Percentiles rank a stretch among this genome's conserved stretches.
Evolutionary conservation across 1,284 basidiomycete genomes (phyloP).

Genomic region (Ganoderma resinaceum): DNA sequence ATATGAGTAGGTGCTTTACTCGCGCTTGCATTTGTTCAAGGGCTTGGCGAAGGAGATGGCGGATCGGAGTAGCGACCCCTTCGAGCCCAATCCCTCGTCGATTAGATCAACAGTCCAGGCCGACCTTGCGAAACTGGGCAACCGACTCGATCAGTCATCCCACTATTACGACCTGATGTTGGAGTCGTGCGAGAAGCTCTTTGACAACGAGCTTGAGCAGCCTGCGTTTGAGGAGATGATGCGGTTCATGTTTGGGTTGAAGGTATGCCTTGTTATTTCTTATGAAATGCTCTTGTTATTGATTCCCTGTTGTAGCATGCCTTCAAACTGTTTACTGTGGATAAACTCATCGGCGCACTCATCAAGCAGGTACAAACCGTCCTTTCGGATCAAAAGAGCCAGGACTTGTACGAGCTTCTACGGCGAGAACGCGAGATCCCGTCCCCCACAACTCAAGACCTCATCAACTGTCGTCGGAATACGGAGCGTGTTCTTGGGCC

Average conservation of each 20-base stretch:
- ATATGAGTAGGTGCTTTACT: conserved; percentile 76
- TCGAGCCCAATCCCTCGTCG: conserved; percentile 39
- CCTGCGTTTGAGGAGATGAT: conserved; percentile 90
- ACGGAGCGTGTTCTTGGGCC: conserved; percentile 86
- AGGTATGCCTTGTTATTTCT: conserved; percentile 46
- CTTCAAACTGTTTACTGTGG: conserved; percentile 92
- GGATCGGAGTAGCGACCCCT: conserved; percentile 40
- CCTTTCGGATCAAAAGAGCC: conserved; percentile 82
- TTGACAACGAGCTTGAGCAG: conserved; percentile 93
- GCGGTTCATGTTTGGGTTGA: conserved; percentile 89
- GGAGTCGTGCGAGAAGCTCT: conserved; percentile 88
- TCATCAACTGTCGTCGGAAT: conserved; percentile 84
- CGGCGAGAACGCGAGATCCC: conserved; percentile 77
- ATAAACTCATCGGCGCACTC: conserved; percentile 88
- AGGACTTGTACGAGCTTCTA: conserved; percentile 84
- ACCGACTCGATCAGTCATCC: conserved; percentile 27
- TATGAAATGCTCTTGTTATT: conserved; percentile 4
- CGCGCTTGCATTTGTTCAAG: conserved; percentile 86
- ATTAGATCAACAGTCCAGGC: conserved; percentile 43
- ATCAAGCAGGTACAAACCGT: conserved; percentile 89
- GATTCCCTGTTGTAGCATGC: conserved; percentile 53
- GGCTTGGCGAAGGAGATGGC: conserved; percentile 60
- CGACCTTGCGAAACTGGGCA: conserved; percentile 35
- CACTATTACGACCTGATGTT: conserved; percentile 88
- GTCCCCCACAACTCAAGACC: conserved; percentile 78